phyloP scores from a whole-genome alignment of 2,329 filamentous ascomycete species.

The Alternaria atra region DNA sequence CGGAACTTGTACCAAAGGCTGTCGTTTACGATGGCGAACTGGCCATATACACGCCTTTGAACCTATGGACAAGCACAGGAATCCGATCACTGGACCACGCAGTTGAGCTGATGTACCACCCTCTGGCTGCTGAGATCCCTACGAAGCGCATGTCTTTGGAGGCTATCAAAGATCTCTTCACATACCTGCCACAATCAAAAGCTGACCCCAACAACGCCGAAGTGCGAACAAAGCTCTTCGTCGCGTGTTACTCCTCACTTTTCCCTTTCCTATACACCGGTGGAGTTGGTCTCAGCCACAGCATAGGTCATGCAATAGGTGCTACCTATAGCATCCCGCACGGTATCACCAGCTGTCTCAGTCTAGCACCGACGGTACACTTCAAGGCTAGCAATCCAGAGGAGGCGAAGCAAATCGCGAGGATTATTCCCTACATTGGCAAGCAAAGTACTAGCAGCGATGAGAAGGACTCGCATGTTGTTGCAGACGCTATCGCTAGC shows the following conservation, averaged over 20 bases:
- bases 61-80: conserved; percentile 62
- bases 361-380: conserved; percentile 62
- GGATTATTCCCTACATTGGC: conserved; percentile 58
- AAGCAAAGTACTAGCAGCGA: conserved; percentile 54
- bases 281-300: conserved; percentile 60
- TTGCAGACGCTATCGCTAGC: conserved; percentile 57
- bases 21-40: conserved; percentile 64
- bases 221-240: conserved; percentile 60
- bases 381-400: conserved; percentile 59
- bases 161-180: conserved; percentile 62
- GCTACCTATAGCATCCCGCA: conserved; percentile 66
- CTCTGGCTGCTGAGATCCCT: conserved; percentile 60
- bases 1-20: conserved; percentile 55
- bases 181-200: conserved; percentile 61
- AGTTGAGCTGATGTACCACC: conserved; percentile 64
- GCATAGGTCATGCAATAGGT: conserved; percentile 62
- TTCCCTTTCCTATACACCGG: conserved; percentile 60
- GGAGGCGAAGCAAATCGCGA: conserved; percentile 59
- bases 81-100: conserved; percentile 65
- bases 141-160: conserved; percentile 58
- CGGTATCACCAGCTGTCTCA: conserved; percentile 64
- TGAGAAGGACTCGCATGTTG: conserved; percentile 55
- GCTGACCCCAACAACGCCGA: conserved; percentile 58
- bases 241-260: conserved; percentile 63
- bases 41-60: conserved; percentile 60